Conservation (phyloP, 768 basidiomycete genomes). For the Myochromella boudieri region DNA sequence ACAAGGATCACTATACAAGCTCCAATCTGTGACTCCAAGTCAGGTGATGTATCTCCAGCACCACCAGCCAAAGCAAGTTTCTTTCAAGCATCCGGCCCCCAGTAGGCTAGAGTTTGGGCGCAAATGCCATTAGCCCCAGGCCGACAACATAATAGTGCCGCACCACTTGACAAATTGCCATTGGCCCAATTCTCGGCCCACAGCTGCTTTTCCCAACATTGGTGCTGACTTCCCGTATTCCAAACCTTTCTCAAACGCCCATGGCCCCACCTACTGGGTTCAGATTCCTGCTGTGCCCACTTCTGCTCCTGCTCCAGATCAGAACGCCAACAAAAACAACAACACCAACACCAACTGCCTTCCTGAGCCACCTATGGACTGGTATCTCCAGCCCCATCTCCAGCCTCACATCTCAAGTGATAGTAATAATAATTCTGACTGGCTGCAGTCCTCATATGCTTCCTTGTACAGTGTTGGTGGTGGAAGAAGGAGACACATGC, state of each 20-base stretch:
- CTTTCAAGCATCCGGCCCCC: conserved; percentile 35
- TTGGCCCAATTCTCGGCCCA: conserved; percentile 14
- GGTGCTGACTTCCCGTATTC: conserved; percentile 39
- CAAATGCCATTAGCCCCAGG: conserved; percentile 16
- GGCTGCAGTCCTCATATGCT: conserved; percentile 6
- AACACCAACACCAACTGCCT: conserved; percentile 6
- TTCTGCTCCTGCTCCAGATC: conserved; percentile 7
- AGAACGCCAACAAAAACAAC: conserved; percentile 10
- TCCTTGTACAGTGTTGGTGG: conserved; percentile 8
- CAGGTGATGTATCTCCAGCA: conserved; percentile 31
- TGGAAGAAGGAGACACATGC: conserved; percentile 3
- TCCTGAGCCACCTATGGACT: conserved; percentile 34
- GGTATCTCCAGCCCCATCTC: conserved; percentile 33
- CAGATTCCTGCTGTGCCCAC: conserved; percentile 8
- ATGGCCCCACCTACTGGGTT: conserved; percentile 28
- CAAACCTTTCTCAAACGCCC: conserved; percentile 52
- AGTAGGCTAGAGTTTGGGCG: conserved; percentile 16
- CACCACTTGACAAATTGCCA: conserved; percentile 1
- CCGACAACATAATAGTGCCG: not conserved
- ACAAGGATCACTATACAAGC: conserved; percentile 44
- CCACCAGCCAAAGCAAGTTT: conserved; percentile 37
- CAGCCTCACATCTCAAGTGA: conserved; percentile 14
- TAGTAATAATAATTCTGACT: too few species aligned
- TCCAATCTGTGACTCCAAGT: too few species aligned
- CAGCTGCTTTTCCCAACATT: conserved; percentile 18